Evolutionary conservation across 1,284 basidiomycete species (phyloP), one percentile per base, ranked within the genome.

Genomic region (Irpex lacteus): DNA sequence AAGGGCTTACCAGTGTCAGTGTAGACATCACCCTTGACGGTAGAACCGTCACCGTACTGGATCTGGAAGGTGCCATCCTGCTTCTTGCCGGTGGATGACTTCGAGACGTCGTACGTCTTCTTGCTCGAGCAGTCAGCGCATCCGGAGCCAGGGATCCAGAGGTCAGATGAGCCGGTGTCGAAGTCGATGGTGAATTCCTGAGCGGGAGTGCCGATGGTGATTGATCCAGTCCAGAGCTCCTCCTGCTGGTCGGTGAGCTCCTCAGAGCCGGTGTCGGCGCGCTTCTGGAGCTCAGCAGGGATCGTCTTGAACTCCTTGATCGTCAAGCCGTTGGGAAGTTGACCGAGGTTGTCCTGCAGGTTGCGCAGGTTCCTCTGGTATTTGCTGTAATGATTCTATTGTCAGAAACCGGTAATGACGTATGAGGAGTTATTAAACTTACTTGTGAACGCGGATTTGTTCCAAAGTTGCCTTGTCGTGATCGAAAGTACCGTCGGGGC

Each of bases 41-140:
- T 77, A 8, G 82, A 83, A n/a, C 84, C 83, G 69, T 87, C 85
- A 11, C 81, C 86, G 70, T 85, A 90, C 3, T 69, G 18, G 63
- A 87, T 80, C 4, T 54, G 63, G 74, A 88, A 88, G 0, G 66
- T 68, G 19, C 72, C 69, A 1, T 62, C 50, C 60, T 76, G 36
- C 62, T 76, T 68, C n/a, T 66, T 59, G 5, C 79, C 70, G 1
- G 80, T 77, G 0, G 77, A 77, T 36, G 81, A 82, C 8, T 67
- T 62, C 57, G 63, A 58, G 0, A 79, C 73, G 57, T 78, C 69
- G 70, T 79, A 73, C 53, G 54, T 73, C 68, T 64, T 36, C 44
- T 64, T 65, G 26, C 55, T 49, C 2, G 49, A 9, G 53, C 61
- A 65, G 34, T 19, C 21, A 9, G 34, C 57, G 64, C 65, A 63